Percentiles rank a stretch among this genome's conserved stretches.
Conservation (phyloP, 306 rosid species). For the Cucurbita ficifolia region DNA sequence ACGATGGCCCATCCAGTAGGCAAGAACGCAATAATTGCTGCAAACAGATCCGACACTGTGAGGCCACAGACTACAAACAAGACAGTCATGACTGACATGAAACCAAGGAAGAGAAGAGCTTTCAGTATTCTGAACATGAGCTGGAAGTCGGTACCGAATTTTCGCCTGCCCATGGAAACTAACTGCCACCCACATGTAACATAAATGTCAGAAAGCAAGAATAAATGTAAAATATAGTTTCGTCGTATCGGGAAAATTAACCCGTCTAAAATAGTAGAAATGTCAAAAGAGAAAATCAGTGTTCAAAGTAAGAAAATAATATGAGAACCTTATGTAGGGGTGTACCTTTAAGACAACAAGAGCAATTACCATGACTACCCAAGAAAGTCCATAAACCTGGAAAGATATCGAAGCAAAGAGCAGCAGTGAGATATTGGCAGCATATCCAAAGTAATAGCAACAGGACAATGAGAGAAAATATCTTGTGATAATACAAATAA, state of each 20-base stretch:
- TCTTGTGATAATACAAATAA: conserved; percentile 5
- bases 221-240: neutral
- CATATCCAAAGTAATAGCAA: neutral
- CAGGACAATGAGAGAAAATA: conserved; percentile 4
- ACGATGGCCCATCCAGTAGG: conserved; percentile 92
- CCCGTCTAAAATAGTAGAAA: neutral
- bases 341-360: conserved; percentile 76
- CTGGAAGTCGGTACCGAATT: conserved; percentile 80
- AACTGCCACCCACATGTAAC: conserved; percentile 32
- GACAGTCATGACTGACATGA: conserved; percentile 82
- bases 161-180: conserved; percentile 87
- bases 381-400: conserved; percentile 76
- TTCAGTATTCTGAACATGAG: conserved; percentile 85
- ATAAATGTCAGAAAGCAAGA: conserved; percentile 1
- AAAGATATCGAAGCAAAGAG: conserved; percentile 8
- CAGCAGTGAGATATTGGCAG: conserved; percentile 11
- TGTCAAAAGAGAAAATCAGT: neutral
- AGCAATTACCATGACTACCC: conserved; percentile 52
- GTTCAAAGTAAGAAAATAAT: neutral
- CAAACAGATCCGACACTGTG: conserved; percentile 72
- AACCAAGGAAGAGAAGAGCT: conserved; percentile 82
- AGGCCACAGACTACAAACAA: conserved; percentile 74
- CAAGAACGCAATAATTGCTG: conserved; percentile 75
- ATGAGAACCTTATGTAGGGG: neutral
- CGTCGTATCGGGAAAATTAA: neutral